Evolutionary conservation across 371 early-diverging fungal species (phyloP).

Genomic region (Mucor piriformis): DNA sequence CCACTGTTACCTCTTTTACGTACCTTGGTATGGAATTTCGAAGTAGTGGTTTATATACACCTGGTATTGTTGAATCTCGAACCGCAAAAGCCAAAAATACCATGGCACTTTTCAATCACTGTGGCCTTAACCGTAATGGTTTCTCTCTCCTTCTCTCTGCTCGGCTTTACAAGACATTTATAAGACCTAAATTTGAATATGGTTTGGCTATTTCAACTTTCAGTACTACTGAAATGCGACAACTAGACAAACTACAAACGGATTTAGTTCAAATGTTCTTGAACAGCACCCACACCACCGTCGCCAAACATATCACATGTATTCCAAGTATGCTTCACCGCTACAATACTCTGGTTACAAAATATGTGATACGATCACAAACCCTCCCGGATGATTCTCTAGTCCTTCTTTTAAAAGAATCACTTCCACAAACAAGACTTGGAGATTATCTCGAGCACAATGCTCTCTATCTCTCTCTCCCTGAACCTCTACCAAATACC

Average conservation of each 20-base stretch:
- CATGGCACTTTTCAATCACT: constrained; percentile 1
- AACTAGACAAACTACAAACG: neutral
- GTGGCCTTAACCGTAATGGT: neutral
- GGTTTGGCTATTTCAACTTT: neutral
- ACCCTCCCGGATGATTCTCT: neutral
- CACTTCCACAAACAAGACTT: neutral
- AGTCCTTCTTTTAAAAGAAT: neutral
- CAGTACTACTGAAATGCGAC: neutral
- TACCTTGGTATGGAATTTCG: constrained; percentile 22
- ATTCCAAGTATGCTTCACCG: neutral
- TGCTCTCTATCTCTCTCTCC: neutral
- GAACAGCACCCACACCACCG: neutral
- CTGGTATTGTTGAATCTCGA: neutral
- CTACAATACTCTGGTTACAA: neutral
- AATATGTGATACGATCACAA: neutral
- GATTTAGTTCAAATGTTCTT: neutral
- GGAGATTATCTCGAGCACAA: neutral
- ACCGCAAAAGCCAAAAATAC: neutral
- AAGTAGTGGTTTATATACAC: neutral
- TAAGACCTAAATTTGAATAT: neutral
- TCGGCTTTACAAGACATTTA: neutral
- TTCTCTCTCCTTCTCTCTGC: neutral
- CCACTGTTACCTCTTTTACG: constrained; percentile 6
- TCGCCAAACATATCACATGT: constrained; percentile 1
- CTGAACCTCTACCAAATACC: neutral